These are phyloP conservation scores for Penicillium italicum DNA, from an alignment of 2,329 filamentous ascomycete species.

Conservation along the genomic window DNA sequence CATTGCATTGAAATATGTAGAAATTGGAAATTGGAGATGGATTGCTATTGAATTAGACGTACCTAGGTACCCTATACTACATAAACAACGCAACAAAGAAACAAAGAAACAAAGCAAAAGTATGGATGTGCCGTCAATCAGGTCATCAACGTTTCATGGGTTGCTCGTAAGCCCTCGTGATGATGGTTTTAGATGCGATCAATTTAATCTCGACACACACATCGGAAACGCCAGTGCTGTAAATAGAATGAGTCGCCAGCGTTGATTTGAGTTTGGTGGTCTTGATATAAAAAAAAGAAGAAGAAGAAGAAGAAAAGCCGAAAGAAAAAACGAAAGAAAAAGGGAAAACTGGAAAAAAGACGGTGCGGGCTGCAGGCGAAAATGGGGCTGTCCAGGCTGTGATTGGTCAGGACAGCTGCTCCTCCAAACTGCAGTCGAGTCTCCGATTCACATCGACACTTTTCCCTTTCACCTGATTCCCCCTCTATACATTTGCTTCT, in stretches of 20 bases:
- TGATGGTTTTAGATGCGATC: conserved; percentile 76
- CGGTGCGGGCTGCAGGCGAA: conserved; percentile 29
- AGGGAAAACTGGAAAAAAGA: conserved; percentile 29
- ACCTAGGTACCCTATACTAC: conserved; percentile 22
- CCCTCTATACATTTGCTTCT: conserved; percentile 4
- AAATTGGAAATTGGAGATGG: neutral
- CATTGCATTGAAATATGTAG: conserved; percentile 22
- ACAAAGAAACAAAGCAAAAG: conserved; percentile 7
- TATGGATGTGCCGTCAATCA: conserved; percentile 42
- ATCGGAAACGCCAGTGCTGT: conserved; percentile 69
- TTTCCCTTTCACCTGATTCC: conserved; percentile 10
- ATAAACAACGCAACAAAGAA: conserved; percentile 7
- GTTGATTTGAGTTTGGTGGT: conserved; percentile 75
- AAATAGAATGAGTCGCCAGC: conserved; percentile 53
- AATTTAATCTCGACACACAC: conserved; percentile 65
- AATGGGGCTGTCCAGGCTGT: neutral
- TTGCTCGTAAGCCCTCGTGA: conserved; percentile 55
- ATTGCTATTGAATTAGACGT: conserved; percentile 16
- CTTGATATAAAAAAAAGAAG: conserved; percentile 47
- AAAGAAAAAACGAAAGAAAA: conserved; percentile 17
- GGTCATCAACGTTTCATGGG: conserved; percentile 48
- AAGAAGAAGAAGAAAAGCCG: conserved; percentile 21
- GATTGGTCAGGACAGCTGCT: conserved; percentile 30
- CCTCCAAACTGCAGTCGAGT: conserved; percentile 15
- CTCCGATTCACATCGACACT: conserved; percentile 31